phyloP scores from a whole-genome alignment of 2,329 filamentous ascomycete genomes.

The Akanthomyces muscarius region DNA sequence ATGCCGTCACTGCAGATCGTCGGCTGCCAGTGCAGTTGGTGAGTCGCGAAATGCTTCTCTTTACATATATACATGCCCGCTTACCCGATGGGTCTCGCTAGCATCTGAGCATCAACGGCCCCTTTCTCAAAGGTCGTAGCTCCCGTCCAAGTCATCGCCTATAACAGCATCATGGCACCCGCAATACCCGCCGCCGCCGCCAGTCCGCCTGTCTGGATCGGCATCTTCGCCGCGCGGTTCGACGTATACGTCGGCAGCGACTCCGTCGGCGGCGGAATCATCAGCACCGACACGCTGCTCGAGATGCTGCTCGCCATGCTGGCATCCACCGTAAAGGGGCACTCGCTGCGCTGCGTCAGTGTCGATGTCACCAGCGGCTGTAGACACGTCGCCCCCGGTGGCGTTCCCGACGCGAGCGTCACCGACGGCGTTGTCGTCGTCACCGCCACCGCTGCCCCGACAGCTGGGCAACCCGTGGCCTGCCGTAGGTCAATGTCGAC shows the following conservation, averaged over 20 bases:
- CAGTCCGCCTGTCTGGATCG: neutral
- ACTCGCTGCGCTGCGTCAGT: neutral
- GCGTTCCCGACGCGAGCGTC: neutral
- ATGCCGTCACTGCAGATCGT: too few species aligned
- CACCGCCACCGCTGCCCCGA: neutral
- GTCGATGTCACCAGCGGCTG: neutral
- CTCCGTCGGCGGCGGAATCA: neutral
- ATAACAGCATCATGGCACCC: neutral
- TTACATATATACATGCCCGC: too few species aligned
- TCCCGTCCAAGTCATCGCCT: neutral
- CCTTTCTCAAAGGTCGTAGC: neutral
- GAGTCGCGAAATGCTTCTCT: too few species aligned
- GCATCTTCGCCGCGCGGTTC: neutral
- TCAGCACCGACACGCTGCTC: constrained; percentile 17
- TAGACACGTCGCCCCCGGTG: neutral
- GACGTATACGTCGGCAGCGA: neutral
- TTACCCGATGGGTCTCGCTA: neutral
- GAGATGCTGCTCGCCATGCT: constrained; percentile 20
- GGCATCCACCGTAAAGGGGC: neutral
- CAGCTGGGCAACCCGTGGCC: neutral
- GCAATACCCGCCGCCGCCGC: neutral
- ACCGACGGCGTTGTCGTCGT: neutral
- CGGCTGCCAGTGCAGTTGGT: too few species aligned
- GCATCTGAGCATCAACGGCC: neutral
- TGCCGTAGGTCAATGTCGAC: neutral